Percentiles rank a stretch among this genome's conserved stretches.
Conservation (phyloP, 2,329 filamentous ascomycete genomes). For the Scedosporium minutisporum region DNA sequence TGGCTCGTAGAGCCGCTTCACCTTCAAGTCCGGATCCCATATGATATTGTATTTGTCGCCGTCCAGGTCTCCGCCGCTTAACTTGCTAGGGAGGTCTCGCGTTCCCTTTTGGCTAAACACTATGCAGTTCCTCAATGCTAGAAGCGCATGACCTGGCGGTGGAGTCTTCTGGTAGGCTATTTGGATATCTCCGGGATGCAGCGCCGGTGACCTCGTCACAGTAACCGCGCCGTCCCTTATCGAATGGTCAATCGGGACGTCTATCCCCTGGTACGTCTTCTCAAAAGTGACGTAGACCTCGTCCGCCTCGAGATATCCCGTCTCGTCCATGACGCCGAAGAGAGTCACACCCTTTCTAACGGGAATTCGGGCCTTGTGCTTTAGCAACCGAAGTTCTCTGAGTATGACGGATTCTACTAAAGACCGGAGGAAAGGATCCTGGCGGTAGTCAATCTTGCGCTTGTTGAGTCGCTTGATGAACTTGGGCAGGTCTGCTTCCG, state of each 20-base stretch:
- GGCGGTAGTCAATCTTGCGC: conserved; percentile 54
- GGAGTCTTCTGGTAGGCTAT: conserved; percentile 53
- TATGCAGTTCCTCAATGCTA: conserved; percentile 59
- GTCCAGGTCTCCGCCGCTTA: conserved; percentile 76
- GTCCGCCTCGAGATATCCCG: conserved; percentile 52
- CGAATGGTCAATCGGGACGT: conserved; percentile 8
- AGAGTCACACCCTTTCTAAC: conserved; percentile 63
- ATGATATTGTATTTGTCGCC: conserved; percentile 77
- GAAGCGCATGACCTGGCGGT: conserved; percentile 47
- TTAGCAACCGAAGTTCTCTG: conserved; percentile 62
- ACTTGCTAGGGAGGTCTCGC: conserved; percentile 67
- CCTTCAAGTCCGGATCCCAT: conserved; percentile 50
- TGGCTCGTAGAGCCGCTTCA: conserved; percentile 34
- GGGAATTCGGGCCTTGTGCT: conserved; percentile 68
- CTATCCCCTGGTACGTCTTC: neutral
- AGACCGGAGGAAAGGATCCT: conserved; percentile 60
- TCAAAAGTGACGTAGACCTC: conserved; percentile 59
- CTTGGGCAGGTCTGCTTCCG: conserved; percentile 47
- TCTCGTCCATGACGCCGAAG: conserved; percentile 80
- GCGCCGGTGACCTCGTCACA: conserved; percentile 68
- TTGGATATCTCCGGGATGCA: conserved; percentile 77
- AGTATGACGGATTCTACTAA: conserved; percentile 62
- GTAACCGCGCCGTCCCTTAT: conserved; percentile 35
- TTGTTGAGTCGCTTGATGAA: conserved; percentile 51
- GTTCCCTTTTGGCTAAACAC: conserved; percentile 63